Conservation (phyloP, 768 basidiomycete genomes). For the Tricholomella constricta region DNA sequence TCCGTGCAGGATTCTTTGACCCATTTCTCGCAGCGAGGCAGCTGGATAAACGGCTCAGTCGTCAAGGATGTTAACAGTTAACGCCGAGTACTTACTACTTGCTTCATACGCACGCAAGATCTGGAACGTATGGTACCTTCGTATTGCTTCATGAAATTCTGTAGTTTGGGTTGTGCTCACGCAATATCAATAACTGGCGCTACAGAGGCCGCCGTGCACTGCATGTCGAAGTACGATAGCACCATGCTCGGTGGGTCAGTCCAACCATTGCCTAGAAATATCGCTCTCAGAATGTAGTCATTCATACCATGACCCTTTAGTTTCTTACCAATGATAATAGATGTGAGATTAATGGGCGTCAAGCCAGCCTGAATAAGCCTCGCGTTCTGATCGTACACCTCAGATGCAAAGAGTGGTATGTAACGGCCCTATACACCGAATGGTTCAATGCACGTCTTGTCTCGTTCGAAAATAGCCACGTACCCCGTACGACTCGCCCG, state of each 20-base stretch:
- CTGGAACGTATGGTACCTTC: constrained; percentile 33
- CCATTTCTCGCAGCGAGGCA: constrained; percentile 65
- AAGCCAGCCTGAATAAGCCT: constrained; percentile 53
- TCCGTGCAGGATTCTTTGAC: constrained; percentile 61
- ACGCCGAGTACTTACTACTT: constrained; percentile 41
- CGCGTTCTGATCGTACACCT: constrained; percentile 73
- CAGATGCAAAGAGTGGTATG: constrained; percentile 73
- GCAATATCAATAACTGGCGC: constrained; percentile 47
- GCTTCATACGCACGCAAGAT: constrained; percentile 60
- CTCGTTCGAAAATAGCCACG: constrained; percentile 16
- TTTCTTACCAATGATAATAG: constrained; percentile 66
- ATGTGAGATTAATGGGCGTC: constrained; percentile 63
- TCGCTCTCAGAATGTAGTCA: not conserved
- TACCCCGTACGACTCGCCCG: constrained; percentile 80
- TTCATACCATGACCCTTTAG: not conserved
- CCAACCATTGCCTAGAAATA: constrained; percentile 55
- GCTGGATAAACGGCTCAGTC: constrained; percentile 32
- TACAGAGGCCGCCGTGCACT: constrained; percentile 54
- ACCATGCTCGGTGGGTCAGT: constrained; percentile 54
- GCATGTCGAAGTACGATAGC: constrained; percentile 47
- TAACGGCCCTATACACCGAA: constrained; percentile 58
- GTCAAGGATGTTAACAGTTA: not conserved
- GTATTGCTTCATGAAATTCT: constrained; percentile 29
- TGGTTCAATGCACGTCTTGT: not conserved
- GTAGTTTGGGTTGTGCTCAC: constrained; percentile 46